Evolutionary conservation across 371 early-diverging fungal species (phyloP).

Genomic region (Lichtheimia hyalospora): DNA sequence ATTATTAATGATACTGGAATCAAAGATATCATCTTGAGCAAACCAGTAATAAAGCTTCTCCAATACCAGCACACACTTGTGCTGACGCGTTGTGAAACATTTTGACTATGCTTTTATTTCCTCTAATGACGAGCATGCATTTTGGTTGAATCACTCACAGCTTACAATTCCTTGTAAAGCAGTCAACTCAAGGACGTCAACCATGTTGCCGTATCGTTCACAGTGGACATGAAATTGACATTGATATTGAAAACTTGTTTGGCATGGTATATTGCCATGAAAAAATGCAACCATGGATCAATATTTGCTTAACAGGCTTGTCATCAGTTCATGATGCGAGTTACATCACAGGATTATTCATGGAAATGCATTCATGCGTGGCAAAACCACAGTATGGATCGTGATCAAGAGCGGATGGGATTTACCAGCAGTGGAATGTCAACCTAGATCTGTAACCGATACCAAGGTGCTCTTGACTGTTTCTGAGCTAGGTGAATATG

Average conservation of each 20-base stretch:
- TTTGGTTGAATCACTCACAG: slow-evolving; percentile 16
- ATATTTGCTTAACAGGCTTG: slow-evolving; percentile 21
- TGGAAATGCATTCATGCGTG: slow-evolving; percentile 39
- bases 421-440: slow-evolving; percentile 11
- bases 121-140: slow-evolving; percentile 15
- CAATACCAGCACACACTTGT: too few relatives aligned
- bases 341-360: slow-evolving; percentile 26
- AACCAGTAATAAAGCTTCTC: slow-evolving; percentile 18
- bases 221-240: slow-evolving; percentile 3
- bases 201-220: slow-evolving; percentile 10
- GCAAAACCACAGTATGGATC: slow-evolving; percentile 42
- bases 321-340: slow-evolving; percentile 7
- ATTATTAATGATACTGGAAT: slow-evolving; percentile 44
- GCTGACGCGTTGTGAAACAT: neutral
- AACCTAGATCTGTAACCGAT: slow-evolving; percentile 3
- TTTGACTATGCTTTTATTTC: slow-evolving; percentile 14
- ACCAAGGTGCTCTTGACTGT: neutral
- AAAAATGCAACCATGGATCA: slow-evolving; percentile 7
- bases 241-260: slow-evolving; percentile 17
- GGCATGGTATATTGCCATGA: neutral
- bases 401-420: slow-evolving; percentile 19
- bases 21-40: slow-evolving; percentile 29
- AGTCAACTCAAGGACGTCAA: slow-evolving; percentile 4
- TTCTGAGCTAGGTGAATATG: too few relatives aligned
- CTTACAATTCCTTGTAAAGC: slow-evolving; percentile 9